These are phyloP conservation scores for Gastrodia elata DNA, from an alignment of 106 monocot genomes.

Conservation along the genomic window DNA sequence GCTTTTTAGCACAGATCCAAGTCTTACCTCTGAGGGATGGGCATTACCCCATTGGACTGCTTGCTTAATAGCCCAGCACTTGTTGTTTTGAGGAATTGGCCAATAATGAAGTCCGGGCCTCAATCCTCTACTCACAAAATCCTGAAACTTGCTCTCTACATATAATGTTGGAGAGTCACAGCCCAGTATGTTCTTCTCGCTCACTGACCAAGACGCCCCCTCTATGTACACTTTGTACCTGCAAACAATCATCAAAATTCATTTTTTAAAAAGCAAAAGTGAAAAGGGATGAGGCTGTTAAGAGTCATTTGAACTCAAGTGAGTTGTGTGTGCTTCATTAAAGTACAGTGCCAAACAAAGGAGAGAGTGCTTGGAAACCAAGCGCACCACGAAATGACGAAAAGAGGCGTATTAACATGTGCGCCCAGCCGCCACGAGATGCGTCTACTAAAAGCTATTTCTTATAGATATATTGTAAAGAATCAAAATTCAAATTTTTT, in stretches of 20 bases:
- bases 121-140: slow-evolving; percentile 72
- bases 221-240: slow-evolving; percentile 93
- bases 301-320: too few relatives aligned
- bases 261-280: too few relatives aligned
- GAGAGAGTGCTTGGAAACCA: too few relatives aligned
- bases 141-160: slow-evolving; percentile 36
- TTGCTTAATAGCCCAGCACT: slow-evolving; percentile 67
- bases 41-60: slow-evolving; percentile 79
- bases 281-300: too few relatives aligned
- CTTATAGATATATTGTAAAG: too few relatives aligned
- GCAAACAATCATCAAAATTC: background rate
- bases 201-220: slow-evolving; percentile 83
- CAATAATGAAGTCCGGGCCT: slow-evolving; percentile 65
- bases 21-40: slow-evolving; percentile 39
- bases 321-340: too few relatives aligned
- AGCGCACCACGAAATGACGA: too few relatives aligned
- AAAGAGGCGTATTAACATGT: too few relatives aligned
- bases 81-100: slow-evolving; percentile 39
- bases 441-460: too few relatives aligned
- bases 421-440: too few relatives aligned
- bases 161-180: slow-evolving; percentile 70
- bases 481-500: too few relatives aligned
- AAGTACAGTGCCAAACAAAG: too few relatives aligned
- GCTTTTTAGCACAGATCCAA: background rate
- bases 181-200: slow-evolving; percentile 82